These are phyloP conservation scores for Alternaria infectoria DNA, from an alignment of 2,329 filamentous ascomycete genomes.

Conservation along the genomic window DNA sequence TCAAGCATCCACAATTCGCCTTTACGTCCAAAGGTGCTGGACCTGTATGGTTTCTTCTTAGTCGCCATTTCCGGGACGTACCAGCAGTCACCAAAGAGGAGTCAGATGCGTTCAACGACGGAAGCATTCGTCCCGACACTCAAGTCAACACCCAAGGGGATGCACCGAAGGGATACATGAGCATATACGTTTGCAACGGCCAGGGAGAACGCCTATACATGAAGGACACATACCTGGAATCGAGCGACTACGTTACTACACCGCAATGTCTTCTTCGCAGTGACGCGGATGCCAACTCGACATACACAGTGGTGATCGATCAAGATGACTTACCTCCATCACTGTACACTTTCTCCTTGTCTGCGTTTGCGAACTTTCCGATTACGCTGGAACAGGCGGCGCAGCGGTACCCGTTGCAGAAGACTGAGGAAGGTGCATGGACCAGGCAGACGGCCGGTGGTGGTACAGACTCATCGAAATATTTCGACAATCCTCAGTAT, in stretches of 20 bases:
- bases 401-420: conserved; percentile 65
- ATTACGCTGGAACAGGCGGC: conserved; percentile 68
- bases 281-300: conserved; percentile 60
- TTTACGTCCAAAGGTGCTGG: conserved; percentile 62
- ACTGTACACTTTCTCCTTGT: conserved; percentile 84
- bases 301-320: conserved; percentile 72
- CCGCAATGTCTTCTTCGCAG: conserved; percentile 87
- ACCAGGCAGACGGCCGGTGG: conserved; percentile 81
- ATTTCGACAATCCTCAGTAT: conserved; percentile 89
- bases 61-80: conserved; percentile 78
- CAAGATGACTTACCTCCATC: conserved; percentile 78
- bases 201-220: conserved; percentile 75
- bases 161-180: conserved; percentile 75
- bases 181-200: conserved; percentile 79
- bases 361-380: conserved; percentile 73
- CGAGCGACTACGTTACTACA: conserved; percentile 89
- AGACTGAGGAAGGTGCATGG: conserved; percentile 72
- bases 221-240: conserved; percentile 72
- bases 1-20: conserved; percentile 68
- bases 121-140: conserved; percentile 29
- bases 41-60: conserved; percentile 82
- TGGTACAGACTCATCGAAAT: conserved; percentile 76
- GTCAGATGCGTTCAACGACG: conserved; percentile 42
- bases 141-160: conserved; percentile 35
- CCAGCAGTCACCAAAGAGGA: conserved; percentile 43